Percentiles rank a stretch among this genome's conserved stretches.
Evolutionary conservation across 2,329 filamentous ascomycete species (phyloP).

Genomic region (Mycosphaerella arachidis): DNA sequence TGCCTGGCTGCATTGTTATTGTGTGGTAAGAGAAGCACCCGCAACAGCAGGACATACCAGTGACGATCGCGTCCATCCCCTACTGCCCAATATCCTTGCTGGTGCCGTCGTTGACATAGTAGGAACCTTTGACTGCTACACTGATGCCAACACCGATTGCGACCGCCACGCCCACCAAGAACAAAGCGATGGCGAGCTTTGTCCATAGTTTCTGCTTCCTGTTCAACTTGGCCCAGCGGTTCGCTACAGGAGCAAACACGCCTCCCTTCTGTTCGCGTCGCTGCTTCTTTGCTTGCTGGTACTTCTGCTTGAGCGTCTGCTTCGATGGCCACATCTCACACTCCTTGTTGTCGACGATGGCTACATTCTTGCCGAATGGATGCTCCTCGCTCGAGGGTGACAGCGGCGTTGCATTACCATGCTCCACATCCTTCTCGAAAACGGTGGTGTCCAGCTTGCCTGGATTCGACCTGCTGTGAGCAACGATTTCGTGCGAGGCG

Average conservation of each 20-base stretch:
- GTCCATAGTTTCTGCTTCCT: conserved; percentile 42
- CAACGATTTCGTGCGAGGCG: conserved; percentile 37
- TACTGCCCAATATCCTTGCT: conserved; percentile 10
- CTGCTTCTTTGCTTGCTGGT: conserved; percentile 34
- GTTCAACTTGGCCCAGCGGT: conserved; percentile 37
- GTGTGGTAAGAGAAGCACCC: neutral
- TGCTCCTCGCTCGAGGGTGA: conserved; percentile 35
- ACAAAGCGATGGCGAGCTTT: conserved; percentile 43
- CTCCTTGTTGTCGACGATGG: conserved; percentile 44
- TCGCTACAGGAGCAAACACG: conserved; percentile 25
- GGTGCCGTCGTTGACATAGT: conserved; percentile 39
- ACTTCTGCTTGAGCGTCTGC: conserved; percentile 44
- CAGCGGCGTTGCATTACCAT: conserved; percentile 26
- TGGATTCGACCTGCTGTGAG: conserved; percentile 19
- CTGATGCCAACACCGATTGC: conserved; percentile 48
- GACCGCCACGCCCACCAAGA: conserved; percentile 44
- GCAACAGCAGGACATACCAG: neutral
- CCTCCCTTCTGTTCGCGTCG: conserved; percentile 30
- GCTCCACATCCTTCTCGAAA: conserved; percentile 40
- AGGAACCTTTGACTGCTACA: conserved; percentile 45
- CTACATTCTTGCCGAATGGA: conserved; percentile 38
- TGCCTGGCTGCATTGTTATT: neutral
- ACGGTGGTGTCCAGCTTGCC: conserved; percentile 16
- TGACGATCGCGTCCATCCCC: neutral
- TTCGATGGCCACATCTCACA: conserved; percentile 51